Base-by-base conservation (phyloP, 23 red algal species). In the Gracilaria gracilis region DNA sequence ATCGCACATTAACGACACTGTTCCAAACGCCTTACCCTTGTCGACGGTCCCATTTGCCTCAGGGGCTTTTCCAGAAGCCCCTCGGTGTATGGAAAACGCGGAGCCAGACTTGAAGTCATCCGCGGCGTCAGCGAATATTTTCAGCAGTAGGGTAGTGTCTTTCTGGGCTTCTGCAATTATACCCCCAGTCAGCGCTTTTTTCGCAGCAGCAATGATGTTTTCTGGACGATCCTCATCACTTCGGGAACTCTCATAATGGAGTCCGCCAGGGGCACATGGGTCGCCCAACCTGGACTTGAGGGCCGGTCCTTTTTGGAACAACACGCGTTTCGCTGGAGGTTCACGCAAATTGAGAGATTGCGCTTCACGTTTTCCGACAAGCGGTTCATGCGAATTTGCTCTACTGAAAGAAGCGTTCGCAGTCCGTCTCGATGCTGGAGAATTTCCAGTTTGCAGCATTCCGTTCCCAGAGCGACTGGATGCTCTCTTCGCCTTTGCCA, bases 261-360 rank as follows among this genome's bases (percentile, higher is more conserved):
- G 75, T 33, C 87, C 87, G 1, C 87, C 87, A 15, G 87, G 87
- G 14, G 38, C 75, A 59, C 53, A 57, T 9, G 74, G 55, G 49
- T 49, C 75, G 17, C 76, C 87, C 11, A 91, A 28, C 40, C 58
- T 67, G n/a, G 87, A 91, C 57, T 81, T 80, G 28, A 91, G 54
- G 15, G 87, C 73, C 25, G 87, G 76, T 37, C 87, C 75, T 44
- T 73, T 80, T 62, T 91, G 87, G 42, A 91, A 91, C 57, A 91
- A 73, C n/a, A 82, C 73, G 19, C 87, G 87, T 74, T 91, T 91
- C 16, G 87, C 72, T n/a, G 87, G 87, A 39, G 64, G 46, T 65
- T 74, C 62, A 28, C 47, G 44, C 67, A 64, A 34, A 0, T 48
- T 49, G 65, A 75, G 47, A n/a, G 69, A 0, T 33, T 88, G 84